phyloP scores from a whole-genome alignment of 768 basidiomycete species.

The Plicaturopsis crispa region DNA sequence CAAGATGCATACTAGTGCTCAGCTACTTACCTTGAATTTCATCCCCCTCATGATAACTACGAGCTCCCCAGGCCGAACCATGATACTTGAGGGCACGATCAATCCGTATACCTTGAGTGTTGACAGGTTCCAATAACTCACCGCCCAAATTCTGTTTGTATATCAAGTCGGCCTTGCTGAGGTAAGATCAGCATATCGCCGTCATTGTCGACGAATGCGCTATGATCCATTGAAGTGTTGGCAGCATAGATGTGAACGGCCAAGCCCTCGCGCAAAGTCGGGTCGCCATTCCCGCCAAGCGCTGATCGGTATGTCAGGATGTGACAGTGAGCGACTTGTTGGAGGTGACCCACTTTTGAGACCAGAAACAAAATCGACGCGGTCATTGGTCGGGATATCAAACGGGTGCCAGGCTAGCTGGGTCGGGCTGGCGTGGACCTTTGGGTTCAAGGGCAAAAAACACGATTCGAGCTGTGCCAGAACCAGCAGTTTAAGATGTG shows the following conservation, averaged over 20 bases:
- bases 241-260: constrained; percentile 58
- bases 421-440: constrained; percentile 53
- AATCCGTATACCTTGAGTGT: background rate
- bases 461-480: constrained; percentile 46
- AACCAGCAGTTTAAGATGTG: background rate
- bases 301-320: too few relatives aligned
- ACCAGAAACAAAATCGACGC: constrained; percentile 50
- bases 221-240: constrained; percentile 52
- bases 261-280: constrained; percentile 54
- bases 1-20: constrained; percentile 7
- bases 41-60: constrained; percentile 60
- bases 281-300: constrained; percentile 54
- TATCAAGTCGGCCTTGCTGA: constrained; percentile 55
- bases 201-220: constrained; percentile 55
- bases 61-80: constrained; percentile 59
- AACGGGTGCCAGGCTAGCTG: constrained; percentile 64
- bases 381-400: constrained; percentile 28
- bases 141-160: constrained; percentile 66
- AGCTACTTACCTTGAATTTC: constrained; percentile 47
- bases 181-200: constrained; percentile 65
- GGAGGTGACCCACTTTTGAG: too few relatives aligned
- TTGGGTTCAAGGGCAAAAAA: constrained; percentile 53
- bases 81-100: constrained; percentile 34
- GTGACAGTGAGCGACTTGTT: too few relatives aligned
- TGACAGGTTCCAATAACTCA: constrained; percentile 24